Conservation (phyloP, 345 rosid species). For the Lumnitzera racemosa region DNA sequence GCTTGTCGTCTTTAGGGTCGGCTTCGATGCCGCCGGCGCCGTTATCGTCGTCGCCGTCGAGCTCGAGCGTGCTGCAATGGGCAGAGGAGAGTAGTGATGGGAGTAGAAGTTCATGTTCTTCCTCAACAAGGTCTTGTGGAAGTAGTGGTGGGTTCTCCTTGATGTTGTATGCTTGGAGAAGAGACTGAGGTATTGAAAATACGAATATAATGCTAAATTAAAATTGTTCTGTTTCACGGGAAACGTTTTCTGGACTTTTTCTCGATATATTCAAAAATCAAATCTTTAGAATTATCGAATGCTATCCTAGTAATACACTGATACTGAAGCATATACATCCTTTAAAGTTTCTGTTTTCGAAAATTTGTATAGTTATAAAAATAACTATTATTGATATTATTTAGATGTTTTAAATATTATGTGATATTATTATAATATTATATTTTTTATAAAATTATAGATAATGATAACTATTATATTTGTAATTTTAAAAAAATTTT, state of each 20-base stretch:
- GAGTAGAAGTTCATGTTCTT: conserved; percentile 51
- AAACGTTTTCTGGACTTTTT: not conserved
- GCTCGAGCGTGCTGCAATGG: conserved; percentile 53
- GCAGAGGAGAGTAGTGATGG: conserved; percentile 63
- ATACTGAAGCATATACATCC: too few relatives aligned
- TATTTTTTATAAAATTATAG: too few relatives aligned
- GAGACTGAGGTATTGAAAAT: not conserved
- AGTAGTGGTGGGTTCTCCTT: conserved; percentile 44
- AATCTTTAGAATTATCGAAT: too few relatives aligned
- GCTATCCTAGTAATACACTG: too few relatives aligned
- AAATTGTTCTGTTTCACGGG: not conserved
- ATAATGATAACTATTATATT: too few relatives aligned
- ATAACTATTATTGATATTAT: too few relatives aligned
- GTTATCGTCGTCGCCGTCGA: conserved; percentile 26
- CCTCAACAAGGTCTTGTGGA: conserved; percentile 40
- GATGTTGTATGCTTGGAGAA: conserved; percentile 49
- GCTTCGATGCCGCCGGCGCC: conserved; percentile 10
- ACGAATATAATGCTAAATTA: not conserved
- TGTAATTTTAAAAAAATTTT: too few relatives aligned
- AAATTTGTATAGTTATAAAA: too few relatives aligned
- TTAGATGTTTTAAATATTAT: too few relatives aligned
- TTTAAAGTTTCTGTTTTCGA: too few relatives aligned
- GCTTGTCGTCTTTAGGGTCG: conserved; percentile 18
- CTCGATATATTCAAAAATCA: too few relatives aligned
- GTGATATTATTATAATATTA: too few relatives aligned